phyloP scores from a whole-genome alignment of 352 stramenopile genomes.

The Pythium grandisporangium region DNA sequence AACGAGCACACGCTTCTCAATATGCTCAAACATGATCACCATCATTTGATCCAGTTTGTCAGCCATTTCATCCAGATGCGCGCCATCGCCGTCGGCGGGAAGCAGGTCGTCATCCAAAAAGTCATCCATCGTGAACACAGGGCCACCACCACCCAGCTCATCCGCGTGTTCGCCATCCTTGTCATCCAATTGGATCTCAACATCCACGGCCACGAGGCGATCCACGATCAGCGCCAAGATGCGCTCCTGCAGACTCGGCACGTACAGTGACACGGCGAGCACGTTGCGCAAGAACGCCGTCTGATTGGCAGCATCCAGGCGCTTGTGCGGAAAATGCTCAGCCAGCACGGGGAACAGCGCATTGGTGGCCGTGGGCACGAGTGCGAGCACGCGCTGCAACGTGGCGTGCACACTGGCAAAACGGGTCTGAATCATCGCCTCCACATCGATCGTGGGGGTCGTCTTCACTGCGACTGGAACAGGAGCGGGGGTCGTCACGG shows the following conservation, averaged over 20 bases:
- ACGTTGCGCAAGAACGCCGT: conserved; percentile 68
- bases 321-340: conserved; percentile 79
- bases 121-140: conserved; percentile 76
- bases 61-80: conserved; percentile 69
- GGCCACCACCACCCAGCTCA: no score
- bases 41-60: conserved; percentile 87
- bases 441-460: conserved; percentile 22
- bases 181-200: conserved; percentile 86
- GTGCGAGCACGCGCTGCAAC: conserved; percentile 48
- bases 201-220: conserved; percentile 77
- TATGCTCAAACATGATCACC: conserved; percentile 83
- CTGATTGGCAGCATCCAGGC: conserved; percentile 53
- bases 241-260: conserved; percentile 63
- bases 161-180: conserved; percentile 80
- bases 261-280: conserved; percentile 55
- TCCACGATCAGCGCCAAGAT: conserved; percentile 82
- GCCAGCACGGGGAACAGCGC: conserved; percentile 68
- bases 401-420: conserved; percentile 55
- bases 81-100: conserved; percentile 28
- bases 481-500: background rate
- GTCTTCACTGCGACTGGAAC: background rate
- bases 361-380: conserved; percentile 71
- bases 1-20: conserved; percentile 28
- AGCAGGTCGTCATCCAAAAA: conserved; percentile 75
- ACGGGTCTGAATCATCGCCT: conserved; percentile 42